These are phyloP conservation scores for Oemleria cerasiformis DNA, from an alignment of 306 rosid genomes.

Conservation along the genomic window DNA sequence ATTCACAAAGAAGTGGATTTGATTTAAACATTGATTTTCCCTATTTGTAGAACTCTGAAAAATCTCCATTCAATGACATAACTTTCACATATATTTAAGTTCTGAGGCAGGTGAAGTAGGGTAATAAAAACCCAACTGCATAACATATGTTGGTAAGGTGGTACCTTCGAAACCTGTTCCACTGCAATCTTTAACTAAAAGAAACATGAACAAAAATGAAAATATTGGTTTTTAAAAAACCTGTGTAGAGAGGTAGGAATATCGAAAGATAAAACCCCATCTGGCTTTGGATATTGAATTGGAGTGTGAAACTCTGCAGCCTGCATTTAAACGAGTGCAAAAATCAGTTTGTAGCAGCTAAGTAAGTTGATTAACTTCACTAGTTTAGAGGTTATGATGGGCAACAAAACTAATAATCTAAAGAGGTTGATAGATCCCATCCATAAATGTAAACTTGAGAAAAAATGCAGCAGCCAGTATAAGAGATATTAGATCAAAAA, in stretches of 20 bases:
- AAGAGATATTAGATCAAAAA: too few species aligned
- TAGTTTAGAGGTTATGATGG: not conserved
- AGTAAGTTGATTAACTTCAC: not conserved
- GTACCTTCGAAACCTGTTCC: not conserved
- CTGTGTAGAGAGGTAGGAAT: slow-evolving; percentile 92
- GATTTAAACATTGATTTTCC: not conserved
- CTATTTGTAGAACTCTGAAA: not conserved
- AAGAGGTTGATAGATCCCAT: not conserved
- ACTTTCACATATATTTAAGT: not conserved
- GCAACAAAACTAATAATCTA: slow-evolving; percentile 4
- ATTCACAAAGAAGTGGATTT: not conserved
- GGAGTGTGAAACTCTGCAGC: slow-evolving; percentile 59
- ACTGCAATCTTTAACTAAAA: not conserved
- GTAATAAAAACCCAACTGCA: not conserved
- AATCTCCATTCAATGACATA: not conserved
- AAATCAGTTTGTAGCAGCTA: slow-evolving; percentile 10
- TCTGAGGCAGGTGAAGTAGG: not conserved
- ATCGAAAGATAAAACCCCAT: slow-evolving; percentile 77
- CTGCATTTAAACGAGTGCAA: slow-evolving; percentile 36
- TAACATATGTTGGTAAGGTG: not conserved
- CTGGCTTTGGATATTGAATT: slow-evolving; percentile 83
- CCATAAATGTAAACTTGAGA: not conserved
- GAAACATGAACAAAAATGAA: slow-evolving; percentile 7
- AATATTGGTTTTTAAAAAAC: slow-evolving; percentile 33
- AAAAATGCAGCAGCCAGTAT: too few species aligned